These are phyloP conservation scores for Capsella rubella DNA, from an alignment of 441 rosid species.

Conservation along the genomic window DNA sequence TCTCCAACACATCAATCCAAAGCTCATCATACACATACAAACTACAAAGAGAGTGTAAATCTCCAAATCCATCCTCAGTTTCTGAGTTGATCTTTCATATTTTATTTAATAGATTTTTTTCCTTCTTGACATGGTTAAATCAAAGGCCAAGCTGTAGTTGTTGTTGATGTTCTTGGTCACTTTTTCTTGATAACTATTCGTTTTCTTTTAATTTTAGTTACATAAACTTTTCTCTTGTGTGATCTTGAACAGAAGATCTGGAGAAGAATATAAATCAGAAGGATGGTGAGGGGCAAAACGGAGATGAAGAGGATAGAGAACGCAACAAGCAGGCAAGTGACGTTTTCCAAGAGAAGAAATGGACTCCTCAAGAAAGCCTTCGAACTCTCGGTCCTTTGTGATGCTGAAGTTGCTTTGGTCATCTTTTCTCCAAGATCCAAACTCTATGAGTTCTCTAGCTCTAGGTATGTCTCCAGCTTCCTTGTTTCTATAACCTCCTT, in stretches of 20 bases:
- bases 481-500: not conserved
- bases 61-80: conserved; percentile 41
- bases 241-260: not conserved
- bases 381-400: conserved; percentile 86
- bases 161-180: conserved; percentile 23
- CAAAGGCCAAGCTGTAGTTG: not conserved
- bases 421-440: conserved; percentile 85
- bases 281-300: conserved; percentile 89
- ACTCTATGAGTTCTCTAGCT: conserved; percentile 80
- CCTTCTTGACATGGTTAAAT: not conserved
- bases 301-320: conserved; percentile 97
- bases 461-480: conserved; percentile 50
- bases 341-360: conserved; percentile 90
- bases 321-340: conserved; percentile 89
- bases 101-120: conserved; percentile 48
- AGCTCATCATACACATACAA: conserved; percentile 14
- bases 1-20: conserved; percentile 29
- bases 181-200: not conserved
- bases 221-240: not conserved
- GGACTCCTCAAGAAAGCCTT: conserved; percentile 86
- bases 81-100: conserved; percentile 34
- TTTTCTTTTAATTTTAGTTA: not conserved
- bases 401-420: conserved; percentile 88
- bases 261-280: not conserved
- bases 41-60: conserved; percentile 23